phyloP scores from a whole-genome alignment of 208 protist genomes.

The Trypanosoma boissoni region DNA sequence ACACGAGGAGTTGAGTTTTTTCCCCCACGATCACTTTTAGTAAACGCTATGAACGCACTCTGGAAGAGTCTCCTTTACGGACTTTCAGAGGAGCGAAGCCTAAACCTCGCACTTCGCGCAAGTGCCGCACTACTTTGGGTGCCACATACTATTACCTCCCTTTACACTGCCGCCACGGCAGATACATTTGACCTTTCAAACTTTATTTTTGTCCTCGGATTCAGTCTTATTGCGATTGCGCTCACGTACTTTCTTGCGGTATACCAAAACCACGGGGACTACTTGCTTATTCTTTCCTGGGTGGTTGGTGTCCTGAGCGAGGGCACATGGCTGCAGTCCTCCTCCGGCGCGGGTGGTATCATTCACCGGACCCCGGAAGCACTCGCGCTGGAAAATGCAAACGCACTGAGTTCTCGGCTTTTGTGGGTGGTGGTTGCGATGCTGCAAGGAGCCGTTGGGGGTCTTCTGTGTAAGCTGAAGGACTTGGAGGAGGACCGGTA shows the following conservation, averaged over 20 bases:
- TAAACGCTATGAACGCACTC: no score
- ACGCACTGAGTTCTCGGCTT: background rate
- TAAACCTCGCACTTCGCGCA: conserved; percentile 15
- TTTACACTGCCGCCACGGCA: conserved; percentile 39
- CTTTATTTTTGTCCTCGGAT: conserved; percentile 38
- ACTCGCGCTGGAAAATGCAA: background rate
- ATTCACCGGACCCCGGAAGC: background rate
- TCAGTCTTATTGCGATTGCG: conserved; percentile 37
- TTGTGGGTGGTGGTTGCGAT: conserved; percentile 79
- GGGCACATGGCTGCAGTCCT: conserved; percentile 43
- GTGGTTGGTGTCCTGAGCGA: conserved; percentile 60
- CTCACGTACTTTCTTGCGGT: conserved; percentile 51
- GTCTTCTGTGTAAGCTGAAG: conserved; percentile 79
- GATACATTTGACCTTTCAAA: conserved; percentile 5
- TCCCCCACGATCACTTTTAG: no score
- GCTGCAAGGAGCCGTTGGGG: conserved; percentile 66
- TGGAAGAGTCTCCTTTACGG: background rate
- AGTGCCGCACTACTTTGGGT: conserved; percentile 63
- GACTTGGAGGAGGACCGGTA: conserved; percentile 67
- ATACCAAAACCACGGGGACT: conserved; percentile 55
- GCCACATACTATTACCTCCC: conserved; percentile 54
- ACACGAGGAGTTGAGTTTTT: no score
- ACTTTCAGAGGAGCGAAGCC: background rate
- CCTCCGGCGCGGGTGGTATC: background rate
- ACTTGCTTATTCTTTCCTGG: conserved; percentile 68